Evolutionary conservation across 2,329 filamentous ascomycete genomes (phyloP).

Genomic region (Claviceps sp.): DNA sequence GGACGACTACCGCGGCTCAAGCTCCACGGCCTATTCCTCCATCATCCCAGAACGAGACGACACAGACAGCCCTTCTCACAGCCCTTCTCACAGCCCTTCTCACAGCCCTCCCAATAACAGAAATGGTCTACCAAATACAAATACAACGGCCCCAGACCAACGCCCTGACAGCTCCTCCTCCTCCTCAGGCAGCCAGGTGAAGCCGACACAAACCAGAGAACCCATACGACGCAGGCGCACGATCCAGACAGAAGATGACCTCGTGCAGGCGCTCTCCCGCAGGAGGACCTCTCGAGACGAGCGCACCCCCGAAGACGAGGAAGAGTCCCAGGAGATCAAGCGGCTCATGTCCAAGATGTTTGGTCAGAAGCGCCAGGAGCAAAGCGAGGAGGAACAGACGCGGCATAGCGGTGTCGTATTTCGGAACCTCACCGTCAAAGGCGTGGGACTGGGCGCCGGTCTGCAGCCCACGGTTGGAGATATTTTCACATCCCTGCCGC

Average conservation of each 20-base stretch:
- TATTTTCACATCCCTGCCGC: slow-evolving; percentile 41
- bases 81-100: no score
- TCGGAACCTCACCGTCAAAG: slow-evolving; percentile 56
- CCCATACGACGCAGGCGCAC: slow-evolving; percentile 13
- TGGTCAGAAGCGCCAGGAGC: slow-evolving; percentile 46
- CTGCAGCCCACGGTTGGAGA: slow-evolving; percentile 45
- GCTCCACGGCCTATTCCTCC: neutral
- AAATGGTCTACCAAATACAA: neutral
- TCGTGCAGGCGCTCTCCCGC: slow-evolving; percentile 35
- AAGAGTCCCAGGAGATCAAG: slow-evolving; percentile 38
- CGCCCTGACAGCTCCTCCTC: neutral
- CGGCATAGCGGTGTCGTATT: slow-evolving; percentile 58
- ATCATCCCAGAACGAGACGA: neutral
- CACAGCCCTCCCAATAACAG: no score
- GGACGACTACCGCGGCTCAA: neutral
- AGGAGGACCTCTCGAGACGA: slow-evolving; percentile 26
- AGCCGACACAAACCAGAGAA: slow-evolving; percentile 1
- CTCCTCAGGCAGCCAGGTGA: neutral
- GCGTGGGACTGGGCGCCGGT: slow-evolving; percentile 51
- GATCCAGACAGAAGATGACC: slow-evolving; percentile 32
- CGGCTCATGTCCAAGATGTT: slow-evolving; percentile 59
- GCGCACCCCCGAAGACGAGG: slow-evolving; percentile 20
- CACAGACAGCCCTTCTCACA: neutral
- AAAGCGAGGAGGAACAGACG: slow-evolving; percentile 58
- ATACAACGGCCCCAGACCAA: neutral